Evolutionary conservation across 768 basidiomycete genomes (phyloP).

Genomic region (Amanita fuliginea): DNA sequence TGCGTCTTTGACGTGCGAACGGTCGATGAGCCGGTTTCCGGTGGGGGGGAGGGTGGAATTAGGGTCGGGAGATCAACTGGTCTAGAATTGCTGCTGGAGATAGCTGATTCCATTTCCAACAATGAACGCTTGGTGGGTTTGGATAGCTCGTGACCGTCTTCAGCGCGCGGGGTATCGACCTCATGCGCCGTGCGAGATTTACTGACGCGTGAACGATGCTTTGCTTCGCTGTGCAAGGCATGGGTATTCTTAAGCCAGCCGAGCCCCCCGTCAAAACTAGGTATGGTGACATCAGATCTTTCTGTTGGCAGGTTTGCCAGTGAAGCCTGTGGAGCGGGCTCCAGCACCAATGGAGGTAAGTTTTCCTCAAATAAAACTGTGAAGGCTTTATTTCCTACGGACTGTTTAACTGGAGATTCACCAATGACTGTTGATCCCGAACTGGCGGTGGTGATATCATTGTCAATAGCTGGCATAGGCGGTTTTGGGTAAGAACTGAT

Average conservation of each 20-base stretch:
- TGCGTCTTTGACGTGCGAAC: slow-evolving; percentile 1
- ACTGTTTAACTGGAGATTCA: slow-evolving; percentile 62
- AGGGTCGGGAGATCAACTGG: slow-evolving; percentile 22
- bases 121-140: slow-evolving; percentile 28
- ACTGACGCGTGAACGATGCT: not conserved
- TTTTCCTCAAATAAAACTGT: slow-evolving; percentile 53
- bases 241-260: slow-evolving; percentile 1
- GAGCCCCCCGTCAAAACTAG: slow-evolving; percentile 4
- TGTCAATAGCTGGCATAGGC: slow-evolving; percentile 23
- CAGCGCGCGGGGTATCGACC: slow-evolving; percentile 6
- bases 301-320: not conserved
- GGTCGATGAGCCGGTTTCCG: slow-evolving; percentile 18
- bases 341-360: slow-evolving; percentile 7
- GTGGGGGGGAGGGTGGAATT: slow-evolving; percentile 64
- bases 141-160: slow-evolving; percentile 17
- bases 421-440: slow-evolving; percentile 42
- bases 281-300: not conserved
- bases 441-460: slow-evolving; percentile 24
- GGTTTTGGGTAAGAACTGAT: slow-evolving; percentile 29
- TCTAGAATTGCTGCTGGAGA: slow-evolving; percentile 8
- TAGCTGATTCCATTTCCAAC: slow-evolving; percentile 20
- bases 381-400: slow-evolving; percentile 48
- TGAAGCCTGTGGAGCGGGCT: not conserved
- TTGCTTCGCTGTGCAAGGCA: not conserved
- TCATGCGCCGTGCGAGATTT: not conserved